A percentile compares a stretch with the other conserved stretches of the same genome.
phyloP scores from a whole-genome alignment of 2,329 filamentous ascomycete genomes.

The Colletotrichum salicis region DNA sequence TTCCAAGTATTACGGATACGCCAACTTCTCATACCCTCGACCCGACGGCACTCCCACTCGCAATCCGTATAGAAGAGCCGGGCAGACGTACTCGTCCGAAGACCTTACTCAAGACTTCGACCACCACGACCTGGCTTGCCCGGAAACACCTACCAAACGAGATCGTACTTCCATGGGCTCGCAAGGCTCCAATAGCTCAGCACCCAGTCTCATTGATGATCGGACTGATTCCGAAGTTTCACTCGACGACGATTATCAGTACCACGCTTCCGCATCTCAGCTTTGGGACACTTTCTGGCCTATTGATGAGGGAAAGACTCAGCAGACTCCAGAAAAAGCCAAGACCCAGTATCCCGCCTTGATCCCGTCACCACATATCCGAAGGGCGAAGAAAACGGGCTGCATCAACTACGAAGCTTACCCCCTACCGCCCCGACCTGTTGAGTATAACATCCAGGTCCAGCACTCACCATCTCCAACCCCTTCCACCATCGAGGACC shows the following conservation, averaged over 20 bases:
- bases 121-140: slow-evolving; percentile 6
- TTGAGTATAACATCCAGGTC: slow-evolving; percentile 35
- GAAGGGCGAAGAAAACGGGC: slow-evolving; percentile 34
- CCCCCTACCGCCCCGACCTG: slow-evolving; percentile 40
- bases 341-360: slow-evolving; percentile 35
- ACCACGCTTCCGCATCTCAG: slow-evolving; percentile 55
- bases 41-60: slow-evolving; percentile 38
- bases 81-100: slow-evolving; percentile 32
- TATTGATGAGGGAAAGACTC: slow-evolving; percentile 21
- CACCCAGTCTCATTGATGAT: slow-evolving; percentile 62
- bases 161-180: slow-evolving; percentile 54
- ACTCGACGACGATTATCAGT: slow-evolving; percentile 61
- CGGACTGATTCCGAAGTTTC: slow-evolving; percentile 62
- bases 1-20: slow-evolving; percentile 51
- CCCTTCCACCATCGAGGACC: slow-evolving; percentile 2
- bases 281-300: slow-evolving; percentile 65
- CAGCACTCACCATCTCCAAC: slow-evolving; percentile 12
- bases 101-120: slow-evolving; percentile 17
- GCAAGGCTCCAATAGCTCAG: slow-evolving; percentile 52
- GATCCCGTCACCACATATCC: slow-evolving; percentile 36
- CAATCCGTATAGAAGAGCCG: slow-evolving; percentile 33
- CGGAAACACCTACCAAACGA: slow-evolving; percentile 37
- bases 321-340: slow-evolving; percentile 27
- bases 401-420: slow-evolving; percentile 37
- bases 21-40: slow-evolving; percentile 54